Conservation (phyloP, 805 yeast species). For the Ogataea corticis region DNA sequence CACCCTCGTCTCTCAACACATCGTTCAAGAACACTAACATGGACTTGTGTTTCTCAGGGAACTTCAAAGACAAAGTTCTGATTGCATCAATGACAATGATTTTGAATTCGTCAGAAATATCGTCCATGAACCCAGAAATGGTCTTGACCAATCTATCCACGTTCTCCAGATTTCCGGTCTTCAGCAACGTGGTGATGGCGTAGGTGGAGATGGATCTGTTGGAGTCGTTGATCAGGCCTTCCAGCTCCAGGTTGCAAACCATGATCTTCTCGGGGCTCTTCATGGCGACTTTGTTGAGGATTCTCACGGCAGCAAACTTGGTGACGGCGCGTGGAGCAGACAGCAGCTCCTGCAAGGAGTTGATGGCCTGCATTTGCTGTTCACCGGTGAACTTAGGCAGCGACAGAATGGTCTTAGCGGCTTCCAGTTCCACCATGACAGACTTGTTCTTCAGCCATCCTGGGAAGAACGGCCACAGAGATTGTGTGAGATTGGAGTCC, state of each 20-base stretch:
- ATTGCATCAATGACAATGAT: constrained; percentile 94
- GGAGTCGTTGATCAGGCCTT: constrained; percentile 80
- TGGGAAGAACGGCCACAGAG: constrained; percentile 63
- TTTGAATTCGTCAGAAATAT: constrained; percentile 94
- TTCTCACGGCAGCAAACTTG: constrained; percentile 90
- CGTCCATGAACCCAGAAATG: constrained; percentile 85
- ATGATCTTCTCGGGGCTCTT: constrained; percentile 76
- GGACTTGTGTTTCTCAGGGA: constrained; percentile 85
- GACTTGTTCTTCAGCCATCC: constrained; percentile 76
- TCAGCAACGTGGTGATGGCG: constrained; percentile 93
- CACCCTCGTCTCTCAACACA: constrained; percentile 87
- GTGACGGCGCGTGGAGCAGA: constrained; percentile 88
- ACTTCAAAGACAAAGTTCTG: constrained; percentile 85
- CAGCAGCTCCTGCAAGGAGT: constrained; percentile 72
- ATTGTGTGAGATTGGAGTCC: constrained; percentile 61
- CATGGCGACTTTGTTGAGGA: constrained; percentile 82
- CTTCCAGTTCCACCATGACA: constrained; percentile 91
- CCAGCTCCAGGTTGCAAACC: constrained; percentile 82
- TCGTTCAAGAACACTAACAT: constrained; percentile 82
- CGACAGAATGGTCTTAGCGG: constrained; percentile 70
- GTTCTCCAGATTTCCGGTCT: constrained; percentile 87
- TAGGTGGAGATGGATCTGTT: constrained; percentile 93
- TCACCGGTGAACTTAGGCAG: constrained; percentile 58
- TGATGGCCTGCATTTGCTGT: constrained; percentile 69
- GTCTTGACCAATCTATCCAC: constrained; percentile 89